Evolutionary conservation across 495 filamentous ascomycete genomes (phyloP).

Genomic region (Penicillium egyptiacum): DNA sequence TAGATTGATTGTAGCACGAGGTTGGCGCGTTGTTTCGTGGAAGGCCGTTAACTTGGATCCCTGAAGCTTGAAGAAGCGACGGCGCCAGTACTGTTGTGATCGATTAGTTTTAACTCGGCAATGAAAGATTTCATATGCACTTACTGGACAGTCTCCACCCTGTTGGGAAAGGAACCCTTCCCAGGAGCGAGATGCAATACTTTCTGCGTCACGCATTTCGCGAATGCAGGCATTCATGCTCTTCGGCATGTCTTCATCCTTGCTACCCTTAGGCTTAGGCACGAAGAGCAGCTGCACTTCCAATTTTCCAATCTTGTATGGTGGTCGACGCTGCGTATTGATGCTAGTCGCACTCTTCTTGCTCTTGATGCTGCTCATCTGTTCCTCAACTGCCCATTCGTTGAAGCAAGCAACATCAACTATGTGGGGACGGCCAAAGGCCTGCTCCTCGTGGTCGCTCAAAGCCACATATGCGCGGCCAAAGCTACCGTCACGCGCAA

Average conservation of each 20-base stretch:
- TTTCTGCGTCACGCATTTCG: conserved; percentile 86
- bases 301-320: conserved; percentile 92
- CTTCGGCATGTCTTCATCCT: conserved; percentile 96
- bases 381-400: conserved; percentile 92
- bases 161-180: conserved; percentile 94
- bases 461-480: conserved; percentile 88
- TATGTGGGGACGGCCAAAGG: conserved; percentile 81
- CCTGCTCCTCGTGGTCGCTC: conserved; percentile 82
- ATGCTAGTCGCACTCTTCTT: conserved; percentile 70
- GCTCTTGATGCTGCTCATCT: conserved; percentile 79
- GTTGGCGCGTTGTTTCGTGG: conserved; percentile 92
- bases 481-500: conserved; percentile 89
- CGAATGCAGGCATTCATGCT: conserved; percentile 94
- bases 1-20: conserved; percentile 93
- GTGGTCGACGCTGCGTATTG: conserved; percentile 66
- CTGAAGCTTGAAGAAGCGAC: conserved; percentile 92
- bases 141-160: conserved; percentile 94
- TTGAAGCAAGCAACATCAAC: conserved; percentile 94
- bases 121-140: conserved; percentile 34
- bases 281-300: conserved; percentile 92
- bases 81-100: conserved; percentile 81
- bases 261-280: conserved; percentile 82
- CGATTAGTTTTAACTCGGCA: conserved; percentile 2
- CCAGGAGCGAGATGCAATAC: conserved; percentile 65
- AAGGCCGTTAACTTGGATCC: conserved; percentile 92